Conservation (phyloP, 164 flowering plant species). For the Brasenia schreberi region DNA sequence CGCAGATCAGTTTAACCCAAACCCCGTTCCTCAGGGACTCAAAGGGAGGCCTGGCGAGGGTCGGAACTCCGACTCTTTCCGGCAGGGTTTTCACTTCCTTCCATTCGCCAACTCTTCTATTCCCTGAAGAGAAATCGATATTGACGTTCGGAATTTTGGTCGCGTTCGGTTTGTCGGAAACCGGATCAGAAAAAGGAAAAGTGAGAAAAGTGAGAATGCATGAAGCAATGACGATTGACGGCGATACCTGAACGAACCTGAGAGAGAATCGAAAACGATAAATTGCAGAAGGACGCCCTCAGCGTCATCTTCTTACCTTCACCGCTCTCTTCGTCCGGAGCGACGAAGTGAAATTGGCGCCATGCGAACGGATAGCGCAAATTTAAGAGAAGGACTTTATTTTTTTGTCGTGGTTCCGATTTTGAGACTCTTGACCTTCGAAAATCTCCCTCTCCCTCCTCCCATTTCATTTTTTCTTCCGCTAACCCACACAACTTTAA, state of each 20-base stretch:
- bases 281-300: neutral
- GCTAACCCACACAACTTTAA: too few relatives aligned
- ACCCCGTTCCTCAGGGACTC: slow-evolving; percentile 48
- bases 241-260: neutral
- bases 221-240: neutral
- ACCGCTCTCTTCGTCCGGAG: too few relatives aligned
- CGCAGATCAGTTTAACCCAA: slow-evolving; percentile 88
- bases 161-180: neutral
- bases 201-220: neutral
- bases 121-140: neutral
- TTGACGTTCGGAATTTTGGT: neutral
- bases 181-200: neutral
- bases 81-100: slow-evolving; percentile 15
- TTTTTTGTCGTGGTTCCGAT: too few relatives aligned
- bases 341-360: too few relatives aligned
- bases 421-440: too few relatives aligned
- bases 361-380: too few relatives aligned
- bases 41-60: slow-evolving; percentile 27
- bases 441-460: too few relatives aligned
- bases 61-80: slow-evolving; percentile 22
- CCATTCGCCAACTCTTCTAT: neutral
- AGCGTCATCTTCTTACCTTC: neutral
- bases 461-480: too few relatives aligned
- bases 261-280: neutral
- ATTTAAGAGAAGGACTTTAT: too few relatives aligned